phyloP scores from a whole-genome alignment of 1,284 basidiomycete species.

The Naganishia liquefaciens region DNA sequence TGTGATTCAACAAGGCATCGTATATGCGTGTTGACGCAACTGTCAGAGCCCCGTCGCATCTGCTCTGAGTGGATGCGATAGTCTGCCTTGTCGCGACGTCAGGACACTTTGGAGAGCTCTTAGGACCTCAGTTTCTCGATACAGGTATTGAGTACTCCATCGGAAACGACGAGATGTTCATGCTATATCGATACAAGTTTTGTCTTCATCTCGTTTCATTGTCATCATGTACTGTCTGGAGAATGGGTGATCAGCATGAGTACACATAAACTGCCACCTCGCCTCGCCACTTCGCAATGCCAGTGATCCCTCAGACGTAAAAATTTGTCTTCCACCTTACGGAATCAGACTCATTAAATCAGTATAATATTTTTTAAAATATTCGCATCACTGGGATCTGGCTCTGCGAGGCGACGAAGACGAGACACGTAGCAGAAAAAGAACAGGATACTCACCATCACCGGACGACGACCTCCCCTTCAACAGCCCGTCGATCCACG shows the following conservation, averaged over 20 bases:
- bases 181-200: constrained; percentile 4
- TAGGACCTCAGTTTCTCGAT: no score
- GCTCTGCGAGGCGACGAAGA: neutral
- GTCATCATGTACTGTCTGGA: no score
- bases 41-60: no score
- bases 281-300: neutral
- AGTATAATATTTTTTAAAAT: constrained; percentile 33
- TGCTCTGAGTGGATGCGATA: no score
- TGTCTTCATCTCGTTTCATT: neutral
- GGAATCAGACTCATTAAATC: constrained; percentile 37
- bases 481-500: constrained; percentile 74
- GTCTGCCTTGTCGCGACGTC: no score
- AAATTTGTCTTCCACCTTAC: constrained; percentile 30
- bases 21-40: no score
- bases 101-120: no score
- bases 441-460: constrained; percentile 9
- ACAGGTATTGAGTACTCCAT: no score
- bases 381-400: constrained; percentile 29
- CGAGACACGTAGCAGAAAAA: neutral
- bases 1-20: no score
- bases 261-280: neutral
- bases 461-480: constrained; percentile 76
- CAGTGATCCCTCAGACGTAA: constrained; percentile 32
- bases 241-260: no score
- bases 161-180: neutral